Percentiles rank a stretch among this genome's conserved stretches.
phyloP scores from a whole-genome alignment of 1,139 yeast genomes.

The Saccharomycopsis hybrid region DNA sequence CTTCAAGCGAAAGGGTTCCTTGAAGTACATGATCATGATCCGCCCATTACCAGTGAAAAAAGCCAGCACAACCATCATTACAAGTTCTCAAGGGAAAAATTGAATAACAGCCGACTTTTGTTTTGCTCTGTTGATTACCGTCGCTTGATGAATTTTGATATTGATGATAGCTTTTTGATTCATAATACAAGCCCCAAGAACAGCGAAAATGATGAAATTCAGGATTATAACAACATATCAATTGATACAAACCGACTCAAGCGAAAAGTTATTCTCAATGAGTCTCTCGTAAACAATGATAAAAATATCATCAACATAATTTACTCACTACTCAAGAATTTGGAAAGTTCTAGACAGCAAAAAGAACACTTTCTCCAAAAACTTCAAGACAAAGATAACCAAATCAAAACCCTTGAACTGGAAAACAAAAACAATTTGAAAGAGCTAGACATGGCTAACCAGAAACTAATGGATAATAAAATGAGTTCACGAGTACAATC shows the following conservation, averaged over 20 bases:
- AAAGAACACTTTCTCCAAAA: conserved; percentile 2
- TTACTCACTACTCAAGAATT: conserved; percentile 13
- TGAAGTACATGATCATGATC: too few relatives aligned
- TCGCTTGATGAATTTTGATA: conserved; percentile 9
- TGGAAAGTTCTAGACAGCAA: conserved; percentile 13
- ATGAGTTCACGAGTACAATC: too few relatives aligned
- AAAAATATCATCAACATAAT: conserved; percentile 17
- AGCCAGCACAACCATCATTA: background rate
- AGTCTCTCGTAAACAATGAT: conserved; percentile 15
- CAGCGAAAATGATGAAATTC: background rate
- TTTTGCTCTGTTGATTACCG: conserved; percentile 14
- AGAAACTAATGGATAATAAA: background rate
- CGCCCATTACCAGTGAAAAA: background rate
- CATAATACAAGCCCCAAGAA: too few relatives aligned
- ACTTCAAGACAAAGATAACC: conserved; percentile 5
- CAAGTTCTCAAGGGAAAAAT: too few relatives aligned
- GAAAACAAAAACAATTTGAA: conserved; percentile 3
- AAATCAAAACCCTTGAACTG: conserved; percentile 1
- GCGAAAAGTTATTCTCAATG: conserved; percentile 8
- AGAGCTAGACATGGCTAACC: too few relatives aligned
- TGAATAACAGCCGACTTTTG: conserved; percentile 2
- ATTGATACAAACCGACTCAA: background rate
- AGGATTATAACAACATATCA: background rate
- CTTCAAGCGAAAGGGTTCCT: conserved; percentile 15
- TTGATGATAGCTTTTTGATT: background rate